Evolutionary conservation across 2,329 filamentous ascomycete species (phyloP).

Genomic region (Apiospora saccharicola): DNA sequence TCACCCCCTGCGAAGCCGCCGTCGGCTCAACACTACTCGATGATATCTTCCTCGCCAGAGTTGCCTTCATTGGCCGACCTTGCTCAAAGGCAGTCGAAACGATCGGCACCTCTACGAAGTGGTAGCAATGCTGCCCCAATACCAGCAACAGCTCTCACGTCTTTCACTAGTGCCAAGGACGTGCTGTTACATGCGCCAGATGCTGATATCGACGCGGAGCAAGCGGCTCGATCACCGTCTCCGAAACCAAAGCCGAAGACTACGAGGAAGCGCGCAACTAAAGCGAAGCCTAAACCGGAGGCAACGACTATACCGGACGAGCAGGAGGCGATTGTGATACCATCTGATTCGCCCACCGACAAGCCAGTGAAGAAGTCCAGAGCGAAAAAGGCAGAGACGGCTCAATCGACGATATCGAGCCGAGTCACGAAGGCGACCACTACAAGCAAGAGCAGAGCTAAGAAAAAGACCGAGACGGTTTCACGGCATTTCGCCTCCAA

Average conservation of each 20-base stretch:
- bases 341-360: slow-evolving; percentile 36
- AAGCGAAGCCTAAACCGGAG: slow-evolving; percentile 26
- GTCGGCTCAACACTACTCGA: slow-evolving; percentile 24
- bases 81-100: slow-evolving; percentile 43
- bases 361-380: slow-evolving; percentile 49
- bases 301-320: neutral
- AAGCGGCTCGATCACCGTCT: slow-evolving; percentile 35
- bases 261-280: slow-evolving; percentile 26
- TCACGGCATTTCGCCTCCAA: slow-evolving; percentile 38
- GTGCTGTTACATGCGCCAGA: slow-evolving; percentile 45
- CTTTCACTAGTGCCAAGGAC: slow-evolving; percentile 53
- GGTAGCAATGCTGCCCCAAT: slow-evolving; percentile 48
- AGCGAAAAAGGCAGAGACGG: slow-evolving; percentile 28
- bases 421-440: slow-evolving; percentile 30
- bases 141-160: slow-evolving; percentile 44
- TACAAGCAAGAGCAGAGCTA: slow-evolving; percentile 33
- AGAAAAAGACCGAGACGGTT: slow-evolving; percentile 40
- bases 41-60: slow-evolving; percentile 61
- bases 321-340: slow-evolving; percentile 30
- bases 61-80: slow-evolving; percentile 61
- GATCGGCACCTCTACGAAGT: slow-evolving; percentile 41
- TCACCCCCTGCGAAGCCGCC: slow-evolving; percentile 39
- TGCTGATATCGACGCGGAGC: slow-evolving; percentile 37
- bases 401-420: slow-evolving; percentile 28
- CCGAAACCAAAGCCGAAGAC: slow-evolving; percentile 33